phyloP scores from a whole-genome alignment of 192 early-diverging fungal genomes.

The Chytriomyces sp. region DNA sequence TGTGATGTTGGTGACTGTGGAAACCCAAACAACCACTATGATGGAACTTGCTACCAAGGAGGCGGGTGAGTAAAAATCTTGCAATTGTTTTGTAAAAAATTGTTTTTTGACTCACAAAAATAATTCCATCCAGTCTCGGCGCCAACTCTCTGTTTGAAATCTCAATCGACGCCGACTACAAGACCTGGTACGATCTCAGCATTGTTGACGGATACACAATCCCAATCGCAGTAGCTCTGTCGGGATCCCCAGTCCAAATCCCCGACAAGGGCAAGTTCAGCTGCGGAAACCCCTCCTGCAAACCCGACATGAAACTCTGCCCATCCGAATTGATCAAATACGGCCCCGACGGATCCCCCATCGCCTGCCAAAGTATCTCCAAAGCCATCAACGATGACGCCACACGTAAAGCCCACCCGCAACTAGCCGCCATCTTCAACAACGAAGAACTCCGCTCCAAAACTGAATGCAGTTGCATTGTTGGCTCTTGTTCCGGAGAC shows the following conservation, averaged over 20 bases:
- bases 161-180: background rate
- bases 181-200: background rate
- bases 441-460: background rate
- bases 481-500: background rate
- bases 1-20: background rate
- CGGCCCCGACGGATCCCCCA: background rate
- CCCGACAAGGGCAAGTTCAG: background rate
- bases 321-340: background rate
- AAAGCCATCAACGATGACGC: background rate
- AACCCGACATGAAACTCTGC: background rate
- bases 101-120: no score
- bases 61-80: background rate
- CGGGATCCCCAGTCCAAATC: background rate
- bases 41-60: slow-evolving; percentile 2
- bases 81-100: background rate
- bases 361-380: background rate
- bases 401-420: background rate
- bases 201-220: background rate
- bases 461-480: background rate
- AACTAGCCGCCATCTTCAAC: background rate
- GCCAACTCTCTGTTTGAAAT: background rate
- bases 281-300: background rate
- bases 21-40: background rate
- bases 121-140: background rate
- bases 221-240: background rate